Evolutionary conservation across 2,329 filamentous ascomycete species (phyloP).

Genomic region (Fusarium verrucosum): DNA sequence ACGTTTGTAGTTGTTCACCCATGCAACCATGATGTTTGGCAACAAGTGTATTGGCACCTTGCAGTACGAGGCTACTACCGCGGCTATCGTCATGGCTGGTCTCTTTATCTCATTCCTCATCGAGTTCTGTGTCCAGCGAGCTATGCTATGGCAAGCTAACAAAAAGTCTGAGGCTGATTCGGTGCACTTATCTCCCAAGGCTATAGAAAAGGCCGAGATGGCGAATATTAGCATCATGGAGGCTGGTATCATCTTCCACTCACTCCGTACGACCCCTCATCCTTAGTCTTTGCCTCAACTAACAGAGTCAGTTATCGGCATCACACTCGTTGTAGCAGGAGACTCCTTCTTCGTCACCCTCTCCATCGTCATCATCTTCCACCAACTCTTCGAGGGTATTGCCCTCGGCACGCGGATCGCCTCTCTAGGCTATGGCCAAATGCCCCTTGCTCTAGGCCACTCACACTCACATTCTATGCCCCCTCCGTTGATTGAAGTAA

Average conservation of each 20-base stretch:
- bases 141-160: conserved; percentile 54
- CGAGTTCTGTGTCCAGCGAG: conserved; percentile 71
- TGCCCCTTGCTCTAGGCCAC: conserved; percentile 32
- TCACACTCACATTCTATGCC: conserved; percentile 31
- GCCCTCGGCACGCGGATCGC: conserved; percentile 78
- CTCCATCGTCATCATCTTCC: conserved; percentile 75
- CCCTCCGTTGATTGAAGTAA: conserved; percentile 28
- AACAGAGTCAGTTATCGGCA: conserved; percentile 62
- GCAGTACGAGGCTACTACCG: conserved; percentile 72
- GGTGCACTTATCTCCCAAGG: conserved; percentile 30
- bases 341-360: conserved; percentile 66
- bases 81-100: conserved; percentile 78
- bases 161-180: conserved; percentile 41
- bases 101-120: conserved; percentile 76
- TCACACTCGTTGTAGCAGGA: conserved; percentile 68
- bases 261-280: conserved; percentile 60
- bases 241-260: conserved; percentile 79
- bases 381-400: conserved; percentile 81
- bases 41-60: conserved; percentile 74
- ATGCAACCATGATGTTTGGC: conserved; percentile 75
- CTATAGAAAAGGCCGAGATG: conserved; percentile 42
- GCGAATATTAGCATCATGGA: conserved; percentile 69
- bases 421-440: conserved; percentile 55
- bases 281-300: not conserved
- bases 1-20: conserved; percentile 69